Conservation (phyloP, 768 basidiomycete species). For the Mycena rebaudengoi region DNA sequence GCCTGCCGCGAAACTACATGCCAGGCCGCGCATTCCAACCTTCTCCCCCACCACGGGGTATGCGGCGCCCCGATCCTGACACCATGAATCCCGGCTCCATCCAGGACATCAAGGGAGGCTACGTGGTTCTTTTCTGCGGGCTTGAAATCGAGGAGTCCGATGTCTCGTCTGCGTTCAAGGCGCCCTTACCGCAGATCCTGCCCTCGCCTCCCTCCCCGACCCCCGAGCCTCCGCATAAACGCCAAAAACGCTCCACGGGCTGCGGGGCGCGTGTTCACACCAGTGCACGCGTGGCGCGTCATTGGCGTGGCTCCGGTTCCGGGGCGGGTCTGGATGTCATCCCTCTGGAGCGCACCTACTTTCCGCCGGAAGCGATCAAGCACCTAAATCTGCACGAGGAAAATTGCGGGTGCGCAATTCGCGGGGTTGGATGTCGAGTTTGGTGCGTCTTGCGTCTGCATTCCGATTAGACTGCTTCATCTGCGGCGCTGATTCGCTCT, state of each 20-base stretch:
- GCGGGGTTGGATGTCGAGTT: background rate
- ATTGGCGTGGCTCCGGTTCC: background rate
- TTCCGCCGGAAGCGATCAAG: background rate
- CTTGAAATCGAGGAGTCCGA: background rate
- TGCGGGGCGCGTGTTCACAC: background rate
- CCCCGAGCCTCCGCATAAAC: background rate
- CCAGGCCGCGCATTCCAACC: too few relatives aligned
- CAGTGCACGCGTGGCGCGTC: background rate
- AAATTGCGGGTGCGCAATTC: background rate
- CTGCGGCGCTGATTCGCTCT: background rate
- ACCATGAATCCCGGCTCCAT: background rate
- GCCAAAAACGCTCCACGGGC: background rate
- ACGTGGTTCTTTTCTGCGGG: constrained; percentile 6
- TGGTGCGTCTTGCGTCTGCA: constrained; percentile 1
- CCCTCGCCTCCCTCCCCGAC: background rate
- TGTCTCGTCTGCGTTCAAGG: background rate
- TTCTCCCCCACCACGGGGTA: too few relatives aligned
- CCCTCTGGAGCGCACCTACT: constrained; percentile 1
- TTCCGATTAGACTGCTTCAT: background rate
- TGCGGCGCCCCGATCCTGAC: background rate
- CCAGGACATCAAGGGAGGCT: background rate
- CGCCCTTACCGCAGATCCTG: background rate
- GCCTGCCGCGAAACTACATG: too few relatives aligned
- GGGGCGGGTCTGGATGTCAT: background rate
- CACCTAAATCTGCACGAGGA: background rate